Evolutionary conservation across 331 rosid species (phyloP), one percentile per base, ranked within the genome.

Genomic region (Malus hybrid): DNA sequence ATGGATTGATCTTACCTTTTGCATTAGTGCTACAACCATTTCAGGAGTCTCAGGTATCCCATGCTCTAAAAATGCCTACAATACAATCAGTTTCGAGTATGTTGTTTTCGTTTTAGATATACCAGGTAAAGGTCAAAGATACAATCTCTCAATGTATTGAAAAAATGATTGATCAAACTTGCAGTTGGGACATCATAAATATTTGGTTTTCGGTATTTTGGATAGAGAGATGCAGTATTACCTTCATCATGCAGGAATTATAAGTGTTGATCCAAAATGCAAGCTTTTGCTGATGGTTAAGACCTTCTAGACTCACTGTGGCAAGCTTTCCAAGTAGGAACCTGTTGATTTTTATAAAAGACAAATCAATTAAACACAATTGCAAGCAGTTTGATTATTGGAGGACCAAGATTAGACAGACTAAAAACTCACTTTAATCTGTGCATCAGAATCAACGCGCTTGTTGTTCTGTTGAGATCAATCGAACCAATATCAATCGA

Each of bases 191-290:
- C 24, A 61, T 22, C 9, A 32, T 66, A 68, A 33, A 7, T 68
- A 14, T 22, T 29, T 64, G 69, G n/a, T 16, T 69, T 54, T 33
- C 34, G 8, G 7, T 34, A n/a, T 20, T 14, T 50, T 57, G 50
- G 73, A 69, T 18, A 80, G 70, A 77, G 76, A 56, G 42, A 74
- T 65, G 52, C 70, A 87, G 85, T 83, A 55, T 20, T 59, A 94
- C 99, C 78, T 90, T 90, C 87, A 94, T 79, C 85, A 87, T 90
- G 88, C 97, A 94, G 73, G 99, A 86, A 82, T 94, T 94, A 19
- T 92, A 90, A 75, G 77, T 90, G 84, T 94, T 94, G 57, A 94
- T 92, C 99, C 99, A 94, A 84, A 94, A 94, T 67, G 99, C 97
- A 77, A 94, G 96, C 87, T 90, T 94, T 80, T 94, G 91, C 74